A percentile compares a stretch with the other conserved stretches of the same genome.
phyloP scores from a whole-genome alignment of 768 basidiomycete species.

The Kwoniella europaea region DNA sequence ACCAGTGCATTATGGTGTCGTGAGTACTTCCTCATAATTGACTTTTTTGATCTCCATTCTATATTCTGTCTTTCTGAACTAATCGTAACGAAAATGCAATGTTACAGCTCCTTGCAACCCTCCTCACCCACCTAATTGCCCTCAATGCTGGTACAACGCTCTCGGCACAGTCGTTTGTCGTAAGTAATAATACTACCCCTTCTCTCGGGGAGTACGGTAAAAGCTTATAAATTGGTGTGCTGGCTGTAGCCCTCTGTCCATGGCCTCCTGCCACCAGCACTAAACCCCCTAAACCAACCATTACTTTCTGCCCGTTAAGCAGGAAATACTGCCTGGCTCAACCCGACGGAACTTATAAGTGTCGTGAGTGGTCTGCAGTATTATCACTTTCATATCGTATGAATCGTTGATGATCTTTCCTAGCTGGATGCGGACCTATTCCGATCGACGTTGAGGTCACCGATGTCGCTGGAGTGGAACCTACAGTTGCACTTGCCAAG shows the following conservation, averaged over 20 bases:
- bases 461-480: neutral
- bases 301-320: neutral
- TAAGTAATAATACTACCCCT: too few relatives aligned
- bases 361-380: neutral
- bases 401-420: neutral
- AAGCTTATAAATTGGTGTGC: too few relatives aligned
- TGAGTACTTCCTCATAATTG: neutral
- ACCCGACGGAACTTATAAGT: neutral
- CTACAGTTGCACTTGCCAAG: neutral
- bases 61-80: too few relatives aligned
- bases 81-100: too few relatives aligned
- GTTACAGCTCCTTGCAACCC: conserved; percentile 1
- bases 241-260: conserved; percentile 3
- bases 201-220: too few relatives aligned
- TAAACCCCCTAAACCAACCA: neutral
- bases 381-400: neutral
- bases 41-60: too few relatives aligned
- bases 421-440: conserved; percentile 6
- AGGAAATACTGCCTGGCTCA: conserved; percentile 5
- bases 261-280: neutral
- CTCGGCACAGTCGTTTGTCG: neutral
- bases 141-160: conserved; percentile 6
- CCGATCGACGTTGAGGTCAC: neutral
- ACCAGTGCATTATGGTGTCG: conserved; percentile 4
- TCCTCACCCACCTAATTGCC: conserved; percentile 8